A percentile compares a stretch with the other conserved stretches of the same genome.
These are phyloP conservation scores for Salvia hispanica DNA, from an alignment of 257 asterid genomes.

Conservation along the genomic window DNA sequence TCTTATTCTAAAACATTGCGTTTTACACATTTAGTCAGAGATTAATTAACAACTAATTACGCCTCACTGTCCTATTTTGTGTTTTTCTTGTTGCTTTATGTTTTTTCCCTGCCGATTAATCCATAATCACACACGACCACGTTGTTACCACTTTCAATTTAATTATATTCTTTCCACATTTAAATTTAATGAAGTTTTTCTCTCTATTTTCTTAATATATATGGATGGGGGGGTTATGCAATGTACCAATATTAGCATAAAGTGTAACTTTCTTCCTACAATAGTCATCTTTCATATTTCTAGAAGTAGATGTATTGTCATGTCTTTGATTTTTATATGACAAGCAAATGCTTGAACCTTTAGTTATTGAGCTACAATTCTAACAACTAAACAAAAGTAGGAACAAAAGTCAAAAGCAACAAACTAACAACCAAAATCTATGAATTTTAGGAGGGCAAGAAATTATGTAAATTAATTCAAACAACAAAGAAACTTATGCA, in stretches of 20 bases:
- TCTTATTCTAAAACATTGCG: slow-evolving; percentile 31
- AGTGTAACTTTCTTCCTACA: background rate
- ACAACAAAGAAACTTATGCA: too few species aligned
- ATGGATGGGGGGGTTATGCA: background rate
- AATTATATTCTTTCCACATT: background rate
- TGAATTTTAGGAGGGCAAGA: too few species aligned
- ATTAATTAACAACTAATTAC: slow-evolving; percentile 26
- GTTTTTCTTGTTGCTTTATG: slow-evolving; percentile 9
- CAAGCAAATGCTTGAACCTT: too few species aligned
- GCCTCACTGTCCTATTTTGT: slow-evolving; percentile 26
- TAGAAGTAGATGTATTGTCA: too few species aligned
- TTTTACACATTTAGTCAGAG: slow-evolving; percentile 23
- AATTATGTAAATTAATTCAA: too few species aligned
- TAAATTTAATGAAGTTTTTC: background rate
- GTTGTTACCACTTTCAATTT: slow-evolving; percentile 18
- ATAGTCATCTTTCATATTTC: too few species aligned
- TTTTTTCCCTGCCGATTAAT: slow-evolving; percentile 7
- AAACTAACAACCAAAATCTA: too few species aligned
- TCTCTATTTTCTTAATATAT: background rate
- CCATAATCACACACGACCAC: slow-evolving; percentile 13
- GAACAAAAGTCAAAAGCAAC: too few species aligned
- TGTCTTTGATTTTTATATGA: too few species aligned
- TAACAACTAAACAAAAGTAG: too few species aligned
- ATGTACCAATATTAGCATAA: background rate
- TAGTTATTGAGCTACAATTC: too few species aligned